phyloP scores from a whole-genome alignment of 768 basidiomycete genomes.

The Tulasnella calospora region DNA sequence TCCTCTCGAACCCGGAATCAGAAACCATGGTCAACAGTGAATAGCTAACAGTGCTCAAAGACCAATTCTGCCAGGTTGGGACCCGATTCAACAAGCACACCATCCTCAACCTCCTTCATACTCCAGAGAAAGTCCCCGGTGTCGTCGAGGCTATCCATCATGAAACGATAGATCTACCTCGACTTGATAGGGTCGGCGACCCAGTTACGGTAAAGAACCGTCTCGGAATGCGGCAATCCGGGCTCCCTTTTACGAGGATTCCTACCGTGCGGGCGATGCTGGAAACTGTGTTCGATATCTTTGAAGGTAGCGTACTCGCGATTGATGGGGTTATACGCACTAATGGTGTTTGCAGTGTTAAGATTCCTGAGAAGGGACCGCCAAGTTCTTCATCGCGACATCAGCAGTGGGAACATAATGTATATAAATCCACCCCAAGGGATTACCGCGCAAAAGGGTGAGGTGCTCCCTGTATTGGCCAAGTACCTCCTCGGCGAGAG shows the following conservation, averaged over 20 bases:
- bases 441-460: not conserved
- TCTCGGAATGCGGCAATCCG: not conserved
- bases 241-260: not conserved
- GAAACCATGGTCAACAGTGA: not conserved
- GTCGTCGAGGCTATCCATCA: no score
- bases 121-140: no score
- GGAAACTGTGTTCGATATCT: not conserved
- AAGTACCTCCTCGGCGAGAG: not conserved
- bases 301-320: not conserved
- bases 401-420: not conserved
- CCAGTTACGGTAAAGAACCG: not conserved
- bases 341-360: not conserved
- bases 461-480: not conserved
- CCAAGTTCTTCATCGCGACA: constrained; percentile 3
- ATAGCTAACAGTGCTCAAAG: not conserved
- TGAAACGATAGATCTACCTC: not conserved
- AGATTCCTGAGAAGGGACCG: not conserved
- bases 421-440: not conserved
- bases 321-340: not conserved
- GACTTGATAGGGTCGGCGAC: not conserved
- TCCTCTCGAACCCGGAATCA: not conserved
- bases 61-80: not conserved
- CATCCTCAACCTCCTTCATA: not conserved
- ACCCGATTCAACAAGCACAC: not conserved
- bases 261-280: not conserved